phyloP scores from a whole-genome alignment of 2,329 filamentous ascomycete species.

The Neophaeococcomyces aloes region DNA sequence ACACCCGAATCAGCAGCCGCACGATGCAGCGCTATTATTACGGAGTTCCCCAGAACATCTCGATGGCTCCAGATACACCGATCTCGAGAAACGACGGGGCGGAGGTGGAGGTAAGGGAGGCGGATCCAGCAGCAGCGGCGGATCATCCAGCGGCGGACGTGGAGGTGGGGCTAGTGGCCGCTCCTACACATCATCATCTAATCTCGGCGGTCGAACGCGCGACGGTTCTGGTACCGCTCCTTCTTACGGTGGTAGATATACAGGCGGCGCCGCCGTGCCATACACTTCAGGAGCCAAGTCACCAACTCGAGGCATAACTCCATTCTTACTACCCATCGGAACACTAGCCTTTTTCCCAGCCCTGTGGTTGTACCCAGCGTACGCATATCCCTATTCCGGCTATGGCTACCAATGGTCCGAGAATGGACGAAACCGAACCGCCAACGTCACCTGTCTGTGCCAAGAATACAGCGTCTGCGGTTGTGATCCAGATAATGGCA shows the following conservation, averaged over 20 bases:
- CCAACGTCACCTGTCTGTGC: slow-evolving; percentile 46
- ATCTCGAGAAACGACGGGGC: slow-evolving; percentile 22
- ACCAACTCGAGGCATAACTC: slow-evolving; percentile 37
- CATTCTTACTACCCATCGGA: slow-evolving; percentile 40
- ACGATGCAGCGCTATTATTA: neutral
- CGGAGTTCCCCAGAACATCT: neutral
- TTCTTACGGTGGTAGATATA: slow-evolving; percentile 44
- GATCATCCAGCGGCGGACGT: slow-evolving; percentile 10
- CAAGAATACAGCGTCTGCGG: slow-evolving; percentile 45
- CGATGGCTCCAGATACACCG: slow-evolving; percentile 4
- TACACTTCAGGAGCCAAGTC: slow-evolving; percentile 39
- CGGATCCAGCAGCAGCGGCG: slow-evolving; percentile 7
- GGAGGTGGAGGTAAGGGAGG: slow-evolving; percentile 8
- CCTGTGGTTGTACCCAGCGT: slow-evolving; percentile 44
- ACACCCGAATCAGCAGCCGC: neutral
- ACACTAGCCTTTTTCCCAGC: slow-evolving; percentile 41
- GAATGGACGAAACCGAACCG: slow-evolving; percentile 29
- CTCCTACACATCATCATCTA: slow-evolving; percentile 20
- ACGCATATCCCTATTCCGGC: slow-evolving; percentile 43
- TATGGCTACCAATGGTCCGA: slow-evolving; percentile 34
- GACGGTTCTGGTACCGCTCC: slow-evolving; percentile 34
- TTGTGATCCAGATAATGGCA: slow-evolving; percentile 42
- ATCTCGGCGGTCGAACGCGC: slow-evolving; percentile 25
- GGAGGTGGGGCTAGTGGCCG: slow-evolving; percentile 12
- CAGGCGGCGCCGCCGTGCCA: slow-evolving; percentile 43